Evolutionary conservation across 257 asterid genomes (phyloP).

Genomic region (Salvia hispanica): DNA sequence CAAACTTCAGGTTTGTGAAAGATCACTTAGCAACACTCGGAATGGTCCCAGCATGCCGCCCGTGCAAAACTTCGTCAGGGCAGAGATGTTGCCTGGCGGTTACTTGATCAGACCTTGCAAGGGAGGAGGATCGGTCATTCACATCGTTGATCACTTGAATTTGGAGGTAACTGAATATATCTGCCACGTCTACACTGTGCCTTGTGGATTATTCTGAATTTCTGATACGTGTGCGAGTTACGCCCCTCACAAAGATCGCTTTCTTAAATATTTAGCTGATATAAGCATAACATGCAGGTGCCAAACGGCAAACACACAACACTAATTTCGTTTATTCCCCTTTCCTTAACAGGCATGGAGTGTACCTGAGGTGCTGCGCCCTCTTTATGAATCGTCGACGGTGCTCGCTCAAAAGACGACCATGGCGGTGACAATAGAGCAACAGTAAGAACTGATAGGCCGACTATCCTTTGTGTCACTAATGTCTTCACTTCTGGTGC

Average conservation of each 20-base stretch:
- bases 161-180: conserved; percentile 54
- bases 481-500: conserved; percentile 3
- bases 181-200: not conserved
- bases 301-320: conserved; percentile 20
- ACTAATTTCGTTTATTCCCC: conserved; percentile 33
- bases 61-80: conserved; percentile 78
- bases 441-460: not conserved
- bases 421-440: conserved; percentile 62
- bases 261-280: not conserved
- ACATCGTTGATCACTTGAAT: conserved; percentile 85
- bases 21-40: conserved; percentile 79
- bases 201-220: not conserved
- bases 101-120: conserved; percentile 87
- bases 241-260: not conserved
- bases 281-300: not conserved
- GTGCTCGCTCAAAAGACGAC: conserved; percentile 80
- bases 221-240: not conserved
- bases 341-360: conserved; percentile 59
- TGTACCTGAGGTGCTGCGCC: conserved; percentile 90
- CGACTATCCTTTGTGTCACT: not conserved
- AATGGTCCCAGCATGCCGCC: conserved; percentile 92
- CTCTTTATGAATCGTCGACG: conserved; percentile 80
- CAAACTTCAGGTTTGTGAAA: conserved; percentile 68
- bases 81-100: conserved; percentile 88
- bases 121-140: conserved; percentile 89